Evolutionary conservation across 169 alveolate genomes (phyloP).

Genomic region (Cryptosporidium andersoni): DNA sequence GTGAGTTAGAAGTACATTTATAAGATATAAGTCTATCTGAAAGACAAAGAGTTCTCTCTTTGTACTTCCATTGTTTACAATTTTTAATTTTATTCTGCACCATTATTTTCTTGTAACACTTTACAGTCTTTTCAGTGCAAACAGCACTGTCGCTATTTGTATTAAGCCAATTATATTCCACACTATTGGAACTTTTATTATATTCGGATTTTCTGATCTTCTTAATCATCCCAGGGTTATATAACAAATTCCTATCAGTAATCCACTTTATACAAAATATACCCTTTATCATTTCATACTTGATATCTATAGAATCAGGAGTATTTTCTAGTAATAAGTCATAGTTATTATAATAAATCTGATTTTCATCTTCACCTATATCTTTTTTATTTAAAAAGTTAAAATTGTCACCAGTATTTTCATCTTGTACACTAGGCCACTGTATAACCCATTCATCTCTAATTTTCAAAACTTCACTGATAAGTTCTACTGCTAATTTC

Average conservation of each 20-base stretch:
- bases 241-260: slow-evolving; percentile 25
- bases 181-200: not conserved
- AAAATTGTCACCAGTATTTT: slow-evolving; percentile 4
- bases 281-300: slow-evolving; percentile 62
- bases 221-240: slow-evolving; percentile 51
- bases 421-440: slow-evolving; percentile 24
- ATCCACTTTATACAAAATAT: slow-evolving; percentile 48
- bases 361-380: not conserved
- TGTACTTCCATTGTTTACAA: no score
- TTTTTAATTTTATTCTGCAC: not conserved
- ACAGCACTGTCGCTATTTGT: not conserved
- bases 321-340: not conserved
- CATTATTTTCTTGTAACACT: no score
- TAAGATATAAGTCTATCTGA: no score
- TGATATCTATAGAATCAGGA: slow-evolving; percentile 35
- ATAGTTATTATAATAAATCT: not conserved
- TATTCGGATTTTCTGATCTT: slow-evolving; percentile 4
- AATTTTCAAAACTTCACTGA: slow-evolving; percentile 51
- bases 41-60: no score
- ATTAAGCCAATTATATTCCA: not conserved
- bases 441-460: slow-evolving; percentile 63
- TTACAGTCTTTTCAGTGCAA: no score
- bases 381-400: slow-evolving; percentile 38
- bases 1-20: no score
- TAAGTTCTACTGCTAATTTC: slow-evolving; percentile 40